phyloP scores from a whole-genome alignment of 805 yeast species.

The Suhomyces xylopsoci region DNA sequence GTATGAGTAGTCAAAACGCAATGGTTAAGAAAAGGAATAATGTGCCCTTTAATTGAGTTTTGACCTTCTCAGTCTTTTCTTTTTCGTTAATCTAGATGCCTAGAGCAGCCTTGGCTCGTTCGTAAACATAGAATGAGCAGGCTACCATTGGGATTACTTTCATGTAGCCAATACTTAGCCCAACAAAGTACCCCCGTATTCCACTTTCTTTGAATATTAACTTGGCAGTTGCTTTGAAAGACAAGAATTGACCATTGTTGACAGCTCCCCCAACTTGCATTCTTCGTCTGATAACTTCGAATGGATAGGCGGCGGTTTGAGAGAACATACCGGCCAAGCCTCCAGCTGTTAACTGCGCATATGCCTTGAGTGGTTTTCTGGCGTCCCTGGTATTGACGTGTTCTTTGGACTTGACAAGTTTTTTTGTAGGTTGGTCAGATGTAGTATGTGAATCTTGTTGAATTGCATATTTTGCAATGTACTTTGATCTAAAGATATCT shows the following conservation, averaged over 20 bases:
- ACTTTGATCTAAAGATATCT: constrained; percentile 71
- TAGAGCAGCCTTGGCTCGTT: constrained; percentile 68
- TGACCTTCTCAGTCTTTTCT: not conserved
- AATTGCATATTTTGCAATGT: constrained; percentile 53
- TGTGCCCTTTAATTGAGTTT: not conserved
- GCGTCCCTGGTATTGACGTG: constrained; percentile 33
- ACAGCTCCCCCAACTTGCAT: constrained; percentile 91
- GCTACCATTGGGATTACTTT: constrained; percentile 98
- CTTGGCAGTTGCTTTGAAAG: constrained; percentile 52
- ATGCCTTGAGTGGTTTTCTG: constrained; percentile 70
- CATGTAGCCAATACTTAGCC: constrained; percentile 90
- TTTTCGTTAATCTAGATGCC: constrained; percentile 45
- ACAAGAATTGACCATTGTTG: constrained; percentile 54
- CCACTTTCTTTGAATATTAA: constrained; percentile 74
- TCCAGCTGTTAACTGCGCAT: constrained; percentile 94
- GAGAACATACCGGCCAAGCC: constrained; percentile 95
- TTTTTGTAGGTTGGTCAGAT: constrained; percentile 5
- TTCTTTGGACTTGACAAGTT: constrained; percentile 8
- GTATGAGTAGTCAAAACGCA: not conserved
- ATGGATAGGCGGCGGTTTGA: constrained; percentile 95
- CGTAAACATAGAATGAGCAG: constrained; percentile 92
- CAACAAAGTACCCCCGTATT: constrained; percentile 84
- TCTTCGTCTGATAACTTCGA: constrained; percentile 90
- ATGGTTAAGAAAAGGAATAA: not conserved
- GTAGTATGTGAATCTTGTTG: constrained; percentile 5